A percentile compares a stretch with the other conserved stretches of the same genome.
These are phyloP conservation scores for Ophiostoma novo-ulmi DNA, from an alignment of 2,329 filamentous ascomycete genomes.

Conservation along the genomic window DNA sequence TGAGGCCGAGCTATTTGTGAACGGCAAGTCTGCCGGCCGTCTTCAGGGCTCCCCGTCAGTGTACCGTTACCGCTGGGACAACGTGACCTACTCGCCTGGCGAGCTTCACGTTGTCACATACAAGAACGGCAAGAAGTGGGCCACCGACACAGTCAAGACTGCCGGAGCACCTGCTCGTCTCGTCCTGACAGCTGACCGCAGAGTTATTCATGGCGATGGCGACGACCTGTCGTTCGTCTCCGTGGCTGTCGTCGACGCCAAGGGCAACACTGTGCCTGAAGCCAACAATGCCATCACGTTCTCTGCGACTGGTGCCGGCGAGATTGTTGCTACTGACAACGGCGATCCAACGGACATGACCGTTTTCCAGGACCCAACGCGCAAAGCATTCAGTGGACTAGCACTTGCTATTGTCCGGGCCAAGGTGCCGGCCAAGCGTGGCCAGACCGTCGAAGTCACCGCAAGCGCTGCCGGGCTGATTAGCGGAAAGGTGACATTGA, in stretches of 20 bases:
- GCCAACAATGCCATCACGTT: constrained; percentile 43
- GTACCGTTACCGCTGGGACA: constrained; percentile 52
- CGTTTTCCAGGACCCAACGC: constrained; percentile 38
- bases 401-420: constrained; percentile 39
- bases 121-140: constrained; percentile 46
- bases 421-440: constrained; percentile 26
- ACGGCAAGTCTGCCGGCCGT: constrained; percentile 43
- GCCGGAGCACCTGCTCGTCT: constrained; percentile 39
- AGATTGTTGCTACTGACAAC: constrained; percentile 49
- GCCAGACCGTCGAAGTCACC: constrained; percentile 19
- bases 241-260: constrained; percentile 41
- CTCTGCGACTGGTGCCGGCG: constrained; percentile 39
- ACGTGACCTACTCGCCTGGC: constrained; percentile 45
- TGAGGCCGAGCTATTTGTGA: constrained; percentile 52
- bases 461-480: constrained; percentile 26
- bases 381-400: constrained; percentile 41
- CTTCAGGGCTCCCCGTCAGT: constrained; percentile 32
- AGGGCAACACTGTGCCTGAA: constrained; percentile 41
- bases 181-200: constrained; percentile 37
- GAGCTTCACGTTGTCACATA: constrained; percentile 45
- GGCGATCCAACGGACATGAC: constrained; percentile 45
- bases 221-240: constrained; percentile 45
- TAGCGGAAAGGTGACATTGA: constrained; percentile 21
- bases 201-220: constrained; percentile 39
- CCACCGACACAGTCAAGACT: constrained; percentile 39